phyloP scores from a whole-genome alignment of 345 rosid species.

The Abelmoschus esculentus region DNA sequence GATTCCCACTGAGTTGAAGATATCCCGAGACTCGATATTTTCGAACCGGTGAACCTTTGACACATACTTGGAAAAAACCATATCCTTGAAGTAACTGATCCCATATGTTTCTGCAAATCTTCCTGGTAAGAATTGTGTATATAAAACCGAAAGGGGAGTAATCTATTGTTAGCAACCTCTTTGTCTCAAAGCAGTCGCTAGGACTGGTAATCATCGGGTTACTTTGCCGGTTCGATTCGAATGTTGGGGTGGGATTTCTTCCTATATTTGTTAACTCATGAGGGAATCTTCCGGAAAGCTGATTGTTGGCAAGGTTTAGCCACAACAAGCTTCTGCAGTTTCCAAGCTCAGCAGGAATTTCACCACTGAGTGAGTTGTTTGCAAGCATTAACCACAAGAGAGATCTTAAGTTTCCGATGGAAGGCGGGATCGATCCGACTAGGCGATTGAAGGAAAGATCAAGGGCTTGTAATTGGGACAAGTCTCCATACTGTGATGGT shows the following conservation, averaged over 20 bases:
- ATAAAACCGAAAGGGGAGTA: slow-evolving; percentile 40
- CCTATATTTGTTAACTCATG: slow-evolving; percentile 57
- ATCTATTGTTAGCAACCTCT: not conserved
- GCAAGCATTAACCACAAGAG: not conserved
- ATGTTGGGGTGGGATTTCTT: slow-evolving; percentile 38
- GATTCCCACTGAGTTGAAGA: slow-evolving; percentile 5
- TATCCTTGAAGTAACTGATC: slow-evolving; percentile 54
- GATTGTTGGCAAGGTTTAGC: slow-evolving; percentile 77
- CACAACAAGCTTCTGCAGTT: slow-evolving; percentile 75
- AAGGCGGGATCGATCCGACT: not conserved
- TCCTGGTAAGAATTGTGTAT: slow-evolving; percentile 47
- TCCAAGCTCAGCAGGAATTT: slow-evolving; percentile 62
- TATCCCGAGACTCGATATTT: slow-evolving; percentile 53
- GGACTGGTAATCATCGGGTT: slow-evolving; percentile 42
- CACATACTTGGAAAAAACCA: slow-evolving; percentile 55
- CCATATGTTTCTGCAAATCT: slow-evolving; percentile 66
- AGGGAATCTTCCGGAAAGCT: slow-evolving; percentile 53
- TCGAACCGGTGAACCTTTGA: slow-evolving; percentile 25
- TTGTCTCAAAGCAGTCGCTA: slow-evolving; percentile 26
- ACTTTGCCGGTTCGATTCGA: slow-evolving; percentile 35
- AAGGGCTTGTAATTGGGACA: not conserved
- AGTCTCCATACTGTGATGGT: not conserved
- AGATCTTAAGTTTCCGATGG: not conserved
- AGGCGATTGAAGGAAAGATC: not conserved
- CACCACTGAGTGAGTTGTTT: not conserved